phyloP scores from a whole-genome alignment of 2,329 filamentous ascomycete species.

The Venturiaceae sp. region DNA sequence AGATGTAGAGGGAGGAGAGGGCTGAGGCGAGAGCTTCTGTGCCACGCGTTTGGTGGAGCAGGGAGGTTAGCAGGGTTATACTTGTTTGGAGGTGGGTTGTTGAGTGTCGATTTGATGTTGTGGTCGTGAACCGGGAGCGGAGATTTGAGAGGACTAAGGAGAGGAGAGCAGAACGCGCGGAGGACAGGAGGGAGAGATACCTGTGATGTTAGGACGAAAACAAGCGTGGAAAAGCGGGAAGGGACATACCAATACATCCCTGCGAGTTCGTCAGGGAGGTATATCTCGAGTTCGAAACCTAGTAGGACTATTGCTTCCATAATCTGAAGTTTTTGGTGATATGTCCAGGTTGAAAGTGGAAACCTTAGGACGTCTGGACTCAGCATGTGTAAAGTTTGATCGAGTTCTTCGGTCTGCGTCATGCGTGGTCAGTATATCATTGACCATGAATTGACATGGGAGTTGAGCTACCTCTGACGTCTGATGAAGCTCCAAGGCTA shows the following conservation, averaged over 20 bases:
- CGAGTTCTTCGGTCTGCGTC: constrained; percentile 54
- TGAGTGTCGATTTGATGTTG: background rate
- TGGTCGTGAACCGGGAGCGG: background rate
- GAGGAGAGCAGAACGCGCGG: background rate
- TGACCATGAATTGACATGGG: background rate
- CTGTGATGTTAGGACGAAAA: background rate
- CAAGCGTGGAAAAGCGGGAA: background rate
- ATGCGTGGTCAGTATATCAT: background rate
- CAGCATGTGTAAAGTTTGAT: constrained; percentile 54
- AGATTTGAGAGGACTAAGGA: background rate
- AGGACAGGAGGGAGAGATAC: background rate
- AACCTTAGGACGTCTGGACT: constrained; percentile 26
- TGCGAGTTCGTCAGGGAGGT: constrained; percentile 73
- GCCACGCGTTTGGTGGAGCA: constrained; percentile 18
- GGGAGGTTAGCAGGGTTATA: constrained; percentile 13
- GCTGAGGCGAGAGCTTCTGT: constrained; percentile 20
- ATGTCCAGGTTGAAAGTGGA: constrained; percentile 66
- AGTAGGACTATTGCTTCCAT: constrained; percentile 84
- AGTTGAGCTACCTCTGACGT: constrained; percentile 47
- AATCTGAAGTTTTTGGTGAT: constrained; percentile 79
- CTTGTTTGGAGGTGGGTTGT: background rate
- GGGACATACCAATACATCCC: constrained; percentile 67
- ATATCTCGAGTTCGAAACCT: constrained; percentile 88
- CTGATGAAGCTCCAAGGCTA: constrained; percentile 80
- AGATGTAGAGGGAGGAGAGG: constrained; percentile 49